phyloP scores from a whole-genome alignment of 2,329 filamentous ascomycete genomes.

The Fusarium citri region DNA sequence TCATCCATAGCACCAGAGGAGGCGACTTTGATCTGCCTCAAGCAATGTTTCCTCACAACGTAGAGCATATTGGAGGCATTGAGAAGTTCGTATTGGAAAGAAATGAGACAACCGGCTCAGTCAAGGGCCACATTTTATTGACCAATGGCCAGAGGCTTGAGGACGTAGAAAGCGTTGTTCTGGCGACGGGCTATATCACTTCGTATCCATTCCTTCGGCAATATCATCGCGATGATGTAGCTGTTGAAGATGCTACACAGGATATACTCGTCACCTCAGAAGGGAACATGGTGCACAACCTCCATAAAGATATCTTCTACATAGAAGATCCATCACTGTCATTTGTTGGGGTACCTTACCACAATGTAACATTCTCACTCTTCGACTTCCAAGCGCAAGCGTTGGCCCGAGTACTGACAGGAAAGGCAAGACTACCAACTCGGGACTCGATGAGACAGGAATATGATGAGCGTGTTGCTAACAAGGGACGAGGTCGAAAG shows the following conservation, averaged over 20 bases:
- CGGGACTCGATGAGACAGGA: constrained; percentile 17
- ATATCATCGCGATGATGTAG: constrained; percentile 55
- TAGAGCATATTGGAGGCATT: constrained; percentile 64
- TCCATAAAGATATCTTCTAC: constrained; percentile 79
- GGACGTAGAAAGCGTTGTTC: constrained; percentile 69
- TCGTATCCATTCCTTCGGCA: constrained; percentile 72
- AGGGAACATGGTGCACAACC: constrained; percentile 72
- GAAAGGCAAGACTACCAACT: constrained; percentile 50
- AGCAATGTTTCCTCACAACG: constrained; percentile 64
- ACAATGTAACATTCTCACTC: constrained; percentile 74
- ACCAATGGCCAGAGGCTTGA: constrained; percentile 63
- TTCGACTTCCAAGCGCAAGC: constrained; percentile 77
- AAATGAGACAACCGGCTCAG: constrained; percentile 19
- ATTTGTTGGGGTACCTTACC: constrained; percentile 74
- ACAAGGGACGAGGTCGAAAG: constrained; percentile 35
- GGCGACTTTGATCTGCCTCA: constrained; percentile 70
- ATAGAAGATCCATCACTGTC: constrained; percentile 72
- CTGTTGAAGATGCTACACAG: constrained; percentile 61
- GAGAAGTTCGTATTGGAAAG: constrained; percentile 53
- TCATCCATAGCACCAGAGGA: constrained; percentile 64
- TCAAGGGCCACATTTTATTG: constrained; percentile 64
- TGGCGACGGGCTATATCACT: constrained; percentile 77
- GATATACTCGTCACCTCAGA: constrained; percentile 69
- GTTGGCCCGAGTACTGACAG: constrained; percentile 67
- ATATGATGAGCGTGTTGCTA: constrained; percentile 40